Base-by-base conservation (phyloP, 176 grass and related monocot genomes). In the Bothriochloa decipiens region DNA sequence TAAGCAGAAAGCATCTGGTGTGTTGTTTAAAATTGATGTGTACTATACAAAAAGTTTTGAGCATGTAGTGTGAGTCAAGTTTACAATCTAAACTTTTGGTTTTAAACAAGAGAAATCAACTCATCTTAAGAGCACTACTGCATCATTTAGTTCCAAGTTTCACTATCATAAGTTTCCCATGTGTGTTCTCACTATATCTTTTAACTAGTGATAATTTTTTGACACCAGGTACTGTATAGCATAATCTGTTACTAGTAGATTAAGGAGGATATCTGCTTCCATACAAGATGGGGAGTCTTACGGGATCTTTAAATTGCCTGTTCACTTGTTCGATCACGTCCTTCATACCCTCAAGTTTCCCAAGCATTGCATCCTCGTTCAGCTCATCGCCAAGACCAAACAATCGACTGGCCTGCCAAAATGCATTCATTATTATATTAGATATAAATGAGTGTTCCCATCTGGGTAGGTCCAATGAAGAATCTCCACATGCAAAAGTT, bases 251-350 rank as follows among this genome's bases (percentile, higher is more conserved):
- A 72, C n/a, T 26, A 5, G 8, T 68, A 33, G 12, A 63, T 32
- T 47, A 83, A 63, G 65, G 35, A 83, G 32, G 11, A 68, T n/a
- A 27, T 74, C 3, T 61, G 28, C 9, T 84, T 77, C 17, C 81
- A 8, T 65, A 68, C 27, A 71, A 62, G 67, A 53, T 76, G 27
- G 2, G 5, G 35, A 78, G 65, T 79, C 93, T 96, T 96, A 99
- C 97, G 22, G 97, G 93, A 90, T 99, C 93, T 93, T 99, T 99
- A 87, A 99, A 99, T 85, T 99, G 97, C 70, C 16, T 93, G 86
- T 99, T 99, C 76, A 99, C 97, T 92, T 99, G 94, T 83, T 99
- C 93, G 46, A 99, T 99, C 47, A 99, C 87, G 15, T 96, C 97
- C 68, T 94, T 99, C 90, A 99, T 99, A 74, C 93, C 93, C 84